A percentile compares a stretch with the other conserved stretches of the same genome.
These are phyloP conservation scores for Macrophomina phaseolina DNA, from an alignment of 2,329 filamentous ascomycete species.

Conservation along the genomic window DNA sequence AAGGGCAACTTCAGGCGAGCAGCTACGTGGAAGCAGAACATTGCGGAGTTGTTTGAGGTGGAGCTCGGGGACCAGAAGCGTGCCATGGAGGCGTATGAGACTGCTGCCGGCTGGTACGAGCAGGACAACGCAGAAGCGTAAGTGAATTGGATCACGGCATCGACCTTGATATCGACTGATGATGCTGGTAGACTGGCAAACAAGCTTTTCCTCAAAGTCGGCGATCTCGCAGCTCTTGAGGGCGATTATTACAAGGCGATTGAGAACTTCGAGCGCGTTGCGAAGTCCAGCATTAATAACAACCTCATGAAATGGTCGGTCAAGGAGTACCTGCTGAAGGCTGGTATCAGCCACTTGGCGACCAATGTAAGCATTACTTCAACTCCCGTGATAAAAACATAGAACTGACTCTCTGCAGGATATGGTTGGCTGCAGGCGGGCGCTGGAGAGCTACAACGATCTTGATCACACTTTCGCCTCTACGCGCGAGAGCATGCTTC, in stretches of 20 bases:
- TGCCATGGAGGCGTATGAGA: slow-evolving; percentile 79
- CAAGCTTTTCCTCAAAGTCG: slow-evolving; percentile 91
- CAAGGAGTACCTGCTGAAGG: slow-evolving; percentile 95
- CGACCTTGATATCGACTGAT: background rate
- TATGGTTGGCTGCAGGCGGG: slow-evolving; percentile 76
- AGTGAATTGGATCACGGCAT: slow-evolving; percentile 42
- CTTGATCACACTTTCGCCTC: slow-evolving; percentile 65
- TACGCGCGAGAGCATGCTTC: slow-evolving; percentile 80
- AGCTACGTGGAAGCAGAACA: slow-evolving; percentile 81
- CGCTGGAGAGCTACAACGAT: slow-evolving; percentile 81
- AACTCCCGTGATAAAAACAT: background rate
- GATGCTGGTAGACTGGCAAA: slow-evolving; percentile 73
- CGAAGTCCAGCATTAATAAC: slow-evolving; percentile 78
- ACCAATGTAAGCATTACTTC: slow-evolving; percentile 50
- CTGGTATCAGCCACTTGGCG: slow-evolving; percentile 85
- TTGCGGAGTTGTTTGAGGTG: slow-evolving; percentile 84
- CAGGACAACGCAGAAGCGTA: slow-evolving; percentile 83
- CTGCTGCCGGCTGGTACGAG: slow-evolving; percentile 84
- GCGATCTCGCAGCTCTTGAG: slow-evolving; percentile 82
- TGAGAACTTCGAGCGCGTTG: slow-evolving; percentile 76
- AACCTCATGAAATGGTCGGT: slow-evolving; percentile 93
- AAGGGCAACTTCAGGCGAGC: slow-evolving; percentile 92
- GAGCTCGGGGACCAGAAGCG: slow-evolving; percentile 76
- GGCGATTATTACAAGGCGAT: slow-evolving; percentile 79
- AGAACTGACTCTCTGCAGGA: slow-evolving; percentile 55